A percentile compares a stretch with the other conserved stretches of the same genome.
phyloP scores from a whole-genome alignment of 2,329 filamentous ascomycete species.

The Sarocladium brachiariae region DNA sequence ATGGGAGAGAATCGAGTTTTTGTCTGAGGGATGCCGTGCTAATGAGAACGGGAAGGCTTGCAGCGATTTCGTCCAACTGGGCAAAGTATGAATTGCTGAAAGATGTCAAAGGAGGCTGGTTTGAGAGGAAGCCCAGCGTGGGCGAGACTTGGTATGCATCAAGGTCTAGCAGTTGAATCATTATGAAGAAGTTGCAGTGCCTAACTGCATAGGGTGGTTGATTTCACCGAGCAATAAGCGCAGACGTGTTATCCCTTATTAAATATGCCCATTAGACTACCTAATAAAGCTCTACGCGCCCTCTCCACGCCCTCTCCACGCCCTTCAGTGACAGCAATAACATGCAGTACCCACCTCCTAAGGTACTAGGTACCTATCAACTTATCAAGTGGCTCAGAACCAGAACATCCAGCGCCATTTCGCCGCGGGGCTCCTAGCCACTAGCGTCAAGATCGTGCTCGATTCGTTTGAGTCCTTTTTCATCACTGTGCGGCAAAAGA shows the following conservation, averaged over 20 bases:
- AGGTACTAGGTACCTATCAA: too few species aligned
- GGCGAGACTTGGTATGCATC: conserved; percentile 19
- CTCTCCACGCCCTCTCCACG: neutral
- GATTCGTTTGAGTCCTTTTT: too few species aligned
- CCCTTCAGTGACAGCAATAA: conserved; percentile 3
- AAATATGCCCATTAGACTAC: neutral
- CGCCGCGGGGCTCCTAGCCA: too few species aligned
- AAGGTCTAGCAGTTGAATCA: conserved; percentile 18
- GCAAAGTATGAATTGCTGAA: conserved; percentile 30
- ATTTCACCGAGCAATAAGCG: neutral
- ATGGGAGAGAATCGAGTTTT: conserved; percentile 9
- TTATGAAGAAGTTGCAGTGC: neutral
- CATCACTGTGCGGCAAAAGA: too few species aligned
- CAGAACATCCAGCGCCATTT: too few species aligned
- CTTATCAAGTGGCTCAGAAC: too few species aligned
- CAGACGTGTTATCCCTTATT: neutral
- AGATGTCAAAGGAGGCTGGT: conserved; percentile 37
- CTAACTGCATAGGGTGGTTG: neutral
- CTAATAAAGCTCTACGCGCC: too few species aligned
- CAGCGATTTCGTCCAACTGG: conserved; percentile 11
- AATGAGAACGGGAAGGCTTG: conserved; percentile 8
- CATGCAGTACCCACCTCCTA: conserved; percentile 1
- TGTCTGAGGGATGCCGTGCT: conserved; percentile 6
- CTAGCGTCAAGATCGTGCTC: too few species aligned
- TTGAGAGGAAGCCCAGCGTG: conserved; percentile 20